Conservation (phyloP, 2,329 filamentous ascomycete species). For the Teratosphaeria destructans region DNA sequence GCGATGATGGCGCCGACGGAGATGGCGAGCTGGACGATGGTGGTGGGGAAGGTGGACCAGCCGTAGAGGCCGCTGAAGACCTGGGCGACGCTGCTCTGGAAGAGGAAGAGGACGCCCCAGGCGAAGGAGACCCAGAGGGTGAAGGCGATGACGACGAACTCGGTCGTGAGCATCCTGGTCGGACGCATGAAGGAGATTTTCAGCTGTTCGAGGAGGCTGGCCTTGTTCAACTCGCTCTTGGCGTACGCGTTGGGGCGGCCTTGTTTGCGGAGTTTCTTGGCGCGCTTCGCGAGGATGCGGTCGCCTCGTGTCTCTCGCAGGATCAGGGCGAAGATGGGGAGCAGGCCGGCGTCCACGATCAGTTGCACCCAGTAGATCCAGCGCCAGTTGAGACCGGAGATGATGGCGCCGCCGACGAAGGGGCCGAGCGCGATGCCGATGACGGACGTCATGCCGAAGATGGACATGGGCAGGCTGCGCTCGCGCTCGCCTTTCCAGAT, state of each 20-base stretch:
- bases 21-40: slow-evolving; percentile 32
- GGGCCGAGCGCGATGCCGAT: slow-evolving; percentile 25
- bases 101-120: slow-evolving; percentile 34
- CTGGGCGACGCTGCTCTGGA: slow-evolving; percentile 33
- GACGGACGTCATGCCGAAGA: slow-evolving; percentile 21
- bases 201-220: slow-evolving; percentile 9
- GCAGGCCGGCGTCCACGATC: slow-evolving; percentile 57
- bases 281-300: slow-evolving; percentile 67
- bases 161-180: slow-evolving; percentile 16
- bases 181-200: slow-evolving; percentile 21
- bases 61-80: slow-evolving; percentile 28
- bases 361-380: slow-evolving; percentile 86
- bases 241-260: slow-evolving; percentile 14
- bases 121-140: slow-evolving; percentile 36
- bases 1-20: slow-evolving; percentile 33
- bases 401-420: slow-evolving; percentile 22
- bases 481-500: slow-evolving; percentile 21
- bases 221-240: slow-evolving; percentile 14
- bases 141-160: slow-evolving; percentile 20
- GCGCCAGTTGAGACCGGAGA: slow-evolving; percentile 49
- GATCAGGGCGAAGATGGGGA: slow-evolving; percentile 49
- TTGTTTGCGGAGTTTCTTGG: slow-evolving; percentile 53
- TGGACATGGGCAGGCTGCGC: slow-evolving; percentile 22
- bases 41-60: slow-evolving; percentile 28
- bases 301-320: slow-evolving; percentile 67